Evolutionary conservation across 2,329 filamentous ascomycete species (phyloP).

Genomic region (Xylaria polymorpha): DNA sequence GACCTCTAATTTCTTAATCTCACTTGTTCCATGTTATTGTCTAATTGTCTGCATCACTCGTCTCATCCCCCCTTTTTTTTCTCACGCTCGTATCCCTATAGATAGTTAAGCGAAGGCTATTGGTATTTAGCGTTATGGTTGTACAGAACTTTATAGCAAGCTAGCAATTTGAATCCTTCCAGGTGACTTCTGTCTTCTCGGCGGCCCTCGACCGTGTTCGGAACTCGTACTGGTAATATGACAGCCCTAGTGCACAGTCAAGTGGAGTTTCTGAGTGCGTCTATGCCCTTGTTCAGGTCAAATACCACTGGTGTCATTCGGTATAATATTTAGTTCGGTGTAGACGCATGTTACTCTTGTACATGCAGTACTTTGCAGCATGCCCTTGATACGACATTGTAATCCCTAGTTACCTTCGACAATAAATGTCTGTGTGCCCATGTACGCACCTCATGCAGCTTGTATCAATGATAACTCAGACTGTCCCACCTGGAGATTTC

Average conservation of each 20-base stretch:
- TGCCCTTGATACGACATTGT: slow-evolving; percentile 18
- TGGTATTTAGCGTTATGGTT: neutral
- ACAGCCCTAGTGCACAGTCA: neutral
- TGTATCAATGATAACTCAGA: neutral
- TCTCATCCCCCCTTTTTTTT: neutral
- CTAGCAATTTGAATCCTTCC: neutral
- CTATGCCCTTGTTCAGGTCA: neutral
- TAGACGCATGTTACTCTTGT: slow-evolving; percentile 12
- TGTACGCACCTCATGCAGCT: neutral
- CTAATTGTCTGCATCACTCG: neutral
- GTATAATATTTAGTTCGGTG: neutral
- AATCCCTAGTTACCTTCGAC: neutral
- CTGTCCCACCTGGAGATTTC: neutral
- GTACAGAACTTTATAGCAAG: neutral
- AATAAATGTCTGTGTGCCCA: neutral
- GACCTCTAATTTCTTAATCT: neutral
- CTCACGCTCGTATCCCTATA: neutral
- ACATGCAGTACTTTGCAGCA: slow-evolving; percentile 2
- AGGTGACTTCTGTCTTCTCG: neutral
- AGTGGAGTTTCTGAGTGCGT: neutral
- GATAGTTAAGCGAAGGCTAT: neutral
- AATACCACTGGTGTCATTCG: neutral
- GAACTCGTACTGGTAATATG: neutral
- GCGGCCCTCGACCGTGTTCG: neutral
- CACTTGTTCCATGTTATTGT: neutral